Base-by-base conservation (phyloP, 2,329 filamentous ascomycete species). In the Cladorrhinum sp. region DNA sequence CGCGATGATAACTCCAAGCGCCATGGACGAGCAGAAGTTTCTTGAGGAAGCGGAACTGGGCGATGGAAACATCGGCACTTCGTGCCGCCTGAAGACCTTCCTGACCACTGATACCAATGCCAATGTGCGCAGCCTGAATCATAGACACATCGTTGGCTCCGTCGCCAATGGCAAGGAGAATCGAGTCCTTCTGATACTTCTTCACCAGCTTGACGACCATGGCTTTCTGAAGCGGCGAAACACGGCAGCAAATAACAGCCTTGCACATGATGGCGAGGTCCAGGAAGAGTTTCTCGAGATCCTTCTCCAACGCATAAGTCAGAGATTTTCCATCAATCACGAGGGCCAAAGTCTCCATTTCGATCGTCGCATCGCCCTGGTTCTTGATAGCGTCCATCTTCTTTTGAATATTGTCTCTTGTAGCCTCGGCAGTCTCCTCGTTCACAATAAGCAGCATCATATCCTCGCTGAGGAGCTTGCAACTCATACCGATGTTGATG, bases 401-500 rank as follows among this genome's bases (percentile, higher is more conserved):
- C 81, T 97, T 98, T 66, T 91, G 85, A 24, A 99, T 79, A 69
- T 96, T 98, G 71, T 95, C 90, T 55, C 91, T 83, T 3, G 95
- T 98, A 3, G 86, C 90, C 36, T 82, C 80, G 13, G 92, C 83
- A 53, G 79, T 83, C 68, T 98, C 93, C 72, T 99, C 95, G 71
- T 99, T 99, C 71, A 99, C 84, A 68, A 99, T 97, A 58, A 99
- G 79, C 10, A 99, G 83, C 71, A 95, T 96, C 95, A 99, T 99
- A 69, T 99, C 96, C 76, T 99, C 95, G 67, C 92, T 96, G 62
- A 99, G 91, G 54, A 99, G 84, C 77, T 98, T 98, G 78, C 95
- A 99, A 74, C 92, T 97, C 95, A 99, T 99, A 65, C 96, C 95
- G 67, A 99, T 99, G 74, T 99, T 99, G 83, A 99, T 99, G 59